Evolutionary conservation across 1,284 basidiomycete species (phyloP).

Genomic region (Limonomyces culmigenus): DNA sequence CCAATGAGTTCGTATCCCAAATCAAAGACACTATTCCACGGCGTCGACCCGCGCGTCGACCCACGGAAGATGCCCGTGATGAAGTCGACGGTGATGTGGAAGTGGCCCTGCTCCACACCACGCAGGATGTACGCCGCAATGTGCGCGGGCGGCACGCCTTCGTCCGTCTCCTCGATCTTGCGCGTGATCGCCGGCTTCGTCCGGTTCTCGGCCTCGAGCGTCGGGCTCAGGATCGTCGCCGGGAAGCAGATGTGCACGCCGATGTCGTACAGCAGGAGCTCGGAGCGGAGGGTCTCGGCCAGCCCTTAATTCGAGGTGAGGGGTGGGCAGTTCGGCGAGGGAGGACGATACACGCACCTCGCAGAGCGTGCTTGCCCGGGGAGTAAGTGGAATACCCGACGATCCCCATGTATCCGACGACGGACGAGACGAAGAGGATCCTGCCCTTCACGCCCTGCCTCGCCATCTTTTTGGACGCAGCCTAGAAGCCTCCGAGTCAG

Average conservation of each 20-base stretch:
- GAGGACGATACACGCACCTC: slow-evolving; percentile 40
- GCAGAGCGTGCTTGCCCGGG: slow-evolving; percentile 79
- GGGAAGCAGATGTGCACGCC: slow-evolving; percentile 80
- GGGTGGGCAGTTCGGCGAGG: slow-evolving; percentile 5
- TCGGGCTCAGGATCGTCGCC: slow-evolving; percentile 71
- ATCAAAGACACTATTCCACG: slow-evolving; percentile 48
- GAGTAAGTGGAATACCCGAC: slow-evolving; percentile 78
- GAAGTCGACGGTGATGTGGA: slow-evolving; percentile 65
- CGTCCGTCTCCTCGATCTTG: slow-evolving; percentile 72
- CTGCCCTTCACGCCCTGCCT: too few species aligned
- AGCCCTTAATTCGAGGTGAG: slow-evolving; percentile 35
- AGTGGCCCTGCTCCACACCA: slow-evolving; percentile 59
- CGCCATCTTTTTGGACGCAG: too few species aligned
- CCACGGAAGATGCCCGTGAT: slow-evolving; percentile 55
- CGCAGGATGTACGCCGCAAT: too few species aligned
- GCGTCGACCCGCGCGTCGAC: slow-evolving; percentile 50
- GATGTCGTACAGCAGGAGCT: slow-evolving; percentile 69
- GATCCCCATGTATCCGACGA: slow-evolving; percentile 70
- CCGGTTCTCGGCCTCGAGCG: slow-evolving; percentile 67
- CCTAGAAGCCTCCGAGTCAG: too few species aligned
- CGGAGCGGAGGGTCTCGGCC: slow-evolving; percentile 73
- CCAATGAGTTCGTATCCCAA: slow-evolving; percentile 24
- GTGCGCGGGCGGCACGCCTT: slow-evolving; percentile 51
- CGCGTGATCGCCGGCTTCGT: slow-evolving; percentile 69
- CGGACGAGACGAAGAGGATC: slow-evolving; percentile 72